Evolutionary conservation across 495 filamentous ascomycete species (phyloP).

Genomic region (Filosporella fistucella): DNA sequence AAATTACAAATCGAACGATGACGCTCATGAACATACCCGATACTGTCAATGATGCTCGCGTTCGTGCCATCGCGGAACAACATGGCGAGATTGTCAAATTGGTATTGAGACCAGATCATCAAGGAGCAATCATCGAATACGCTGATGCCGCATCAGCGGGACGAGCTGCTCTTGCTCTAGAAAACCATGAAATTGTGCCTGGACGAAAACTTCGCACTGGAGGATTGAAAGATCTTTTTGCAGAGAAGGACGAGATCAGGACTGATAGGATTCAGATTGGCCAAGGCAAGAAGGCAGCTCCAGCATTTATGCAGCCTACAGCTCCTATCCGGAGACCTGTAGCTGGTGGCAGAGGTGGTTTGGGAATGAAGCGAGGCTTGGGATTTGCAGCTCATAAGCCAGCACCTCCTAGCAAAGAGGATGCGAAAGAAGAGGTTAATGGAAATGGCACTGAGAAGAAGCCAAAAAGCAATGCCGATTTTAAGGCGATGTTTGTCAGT

Average conservation of each 20-base stretch:
- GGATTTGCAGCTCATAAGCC: constrained; percentile 35
- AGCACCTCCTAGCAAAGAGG: constrained; percentile 16
- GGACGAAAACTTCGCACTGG: constrained; percentile 67
- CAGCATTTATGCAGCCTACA: constrained; percentile 41
- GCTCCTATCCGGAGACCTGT: constrained; percentile 54
- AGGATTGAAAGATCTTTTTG: constrained; percentile 62
- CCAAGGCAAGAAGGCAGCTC: constrained; percentile 35
- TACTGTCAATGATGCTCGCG: constrained; percentile 66
- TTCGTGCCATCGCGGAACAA: constrained; percentile 59
- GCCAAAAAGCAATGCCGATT: constrained; percentile 83
- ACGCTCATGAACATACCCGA: constrained; percentile 64
- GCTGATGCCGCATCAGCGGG: constrained; percentile 63
- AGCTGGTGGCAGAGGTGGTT: constrained; percentile 43
- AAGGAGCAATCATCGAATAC: constrained; percentile 87
- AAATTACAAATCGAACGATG: constrained; percentile 52
- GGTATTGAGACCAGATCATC: constrained; percentile 67
- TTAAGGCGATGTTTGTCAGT: constrained; percentile 67
- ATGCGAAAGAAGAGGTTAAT: constrained; percentile 7
- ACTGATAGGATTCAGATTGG: constrained; percentile 38
- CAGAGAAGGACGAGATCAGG: constrained; percentile 42
- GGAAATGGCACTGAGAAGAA: constrained; percentile 25
- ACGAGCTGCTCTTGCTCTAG: constrained; percentile 68
- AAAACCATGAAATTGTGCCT: constrained; percentile 62
- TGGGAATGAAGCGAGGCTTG: constrained; percentile 51
- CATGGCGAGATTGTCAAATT: constrained; percentile 61